Evolutionary conservation across 371 early-diverging fungal genomes (phyloP), one percentile per base, ranked within the genome.

Genomic region (Mortierella sp.): DNA sequence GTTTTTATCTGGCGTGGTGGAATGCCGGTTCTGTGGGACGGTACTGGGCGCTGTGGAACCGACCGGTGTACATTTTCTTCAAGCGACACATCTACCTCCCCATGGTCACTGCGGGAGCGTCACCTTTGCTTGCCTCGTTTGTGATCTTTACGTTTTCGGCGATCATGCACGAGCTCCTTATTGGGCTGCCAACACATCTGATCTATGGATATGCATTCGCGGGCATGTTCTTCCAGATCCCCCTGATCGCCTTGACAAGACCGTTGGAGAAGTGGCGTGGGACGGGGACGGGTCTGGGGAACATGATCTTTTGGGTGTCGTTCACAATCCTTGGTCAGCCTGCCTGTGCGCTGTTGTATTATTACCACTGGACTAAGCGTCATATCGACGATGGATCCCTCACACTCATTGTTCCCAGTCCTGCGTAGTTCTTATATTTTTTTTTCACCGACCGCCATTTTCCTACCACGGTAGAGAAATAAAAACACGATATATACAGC

Each of bases 11-110:
- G 40, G 92, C 94, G 48, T 97, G 97, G 97, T 97, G 97, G 97
- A 97, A 97, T 86, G 92, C 94, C 1, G 90, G 90, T 22, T 94
- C 95, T 37, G 86, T 97, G 68, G 93, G 91, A 13, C 90, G 91
- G 47, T 97, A 97, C 87, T 97, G 97, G 97, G 89, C 95, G 41
- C 87, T 94, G 31, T 97, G 97, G 97, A 97, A 97, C 87, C 86
- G 91, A 69, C 97, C 97, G 0, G 95, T 97, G 24, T 93, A 96
- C 87, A 89, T 91, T 45, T 95, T 92, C 80, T 93, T 95, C 85
- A 97, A 97, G 85, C 92, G 97, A 1, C 97, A 97, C 80, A 90
- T 97, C 8, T 96, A 96, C 86, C 80, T 96, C 19, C 95, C 95
- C 9, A 83, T 94, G 72, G 75, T 91, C 43, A 86, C 87, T 53